phyloP scores from a whole-genome alignment of 768 basidiomycete species.

The Hygrocybe coccinea region DNA sequence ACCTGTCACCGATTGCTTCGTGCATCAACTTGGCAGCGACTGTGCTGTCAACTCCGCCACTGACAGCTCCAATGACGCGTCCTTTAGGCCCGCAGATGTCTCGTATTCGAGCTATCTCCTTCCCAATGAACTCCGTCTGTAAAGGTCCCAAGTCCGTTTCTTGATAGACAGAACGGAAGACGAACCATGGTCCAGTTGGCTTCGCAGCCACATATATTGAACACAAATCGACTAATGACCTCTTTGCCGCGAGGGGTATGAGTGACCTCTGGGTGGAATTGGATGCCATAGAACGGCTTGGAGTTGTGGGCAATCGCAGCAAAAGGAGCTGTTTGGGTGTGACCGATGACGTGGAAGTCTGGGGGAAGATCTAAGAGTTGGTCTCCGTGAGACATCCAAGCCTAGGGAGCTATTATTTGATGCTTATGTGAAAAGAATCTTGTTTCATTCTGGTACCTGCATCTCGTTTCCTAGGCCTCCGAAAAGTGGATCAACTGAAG shows the following conservation, averaged over 20 bases:
- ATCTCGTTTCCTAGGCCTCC: conserved; percentile 83
- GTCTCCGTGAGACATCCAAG: conserved; percentile 99
- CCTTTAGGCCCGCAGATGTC: conserved; percentile 92
- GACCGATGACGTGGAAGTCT: conserved; percentile 83
- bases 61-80: conserved; percentile 96
- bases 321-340: conserved; percentile 81
- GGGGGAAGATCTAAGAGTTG: conserved; percentile 78
- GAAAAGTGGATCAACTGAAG: conserved; percentile 70
- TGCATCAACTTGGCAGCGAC: conserved; percentile 99
- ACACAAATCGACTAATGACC: conserved; percentile 80
- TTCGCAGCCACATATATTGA: conserved; percentile 77
- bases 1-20: conserved; percentile 97
- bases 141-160: no score
- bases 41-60: conserved; percentile 95
- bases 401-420: conserved; percentile 43
- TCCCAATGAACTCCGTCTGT: conserved; percentile 95
- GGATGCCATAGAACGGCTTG: conserved; percentile 91
- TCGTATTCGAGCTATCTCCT: conserved; percentile 89
- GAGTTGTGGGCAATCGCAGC: conserved; percentile 89
- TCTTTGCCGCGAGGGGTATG: conserved; percentile 88
- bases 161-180: no score
- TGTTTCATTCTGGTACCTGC: conserved; percentile 50
- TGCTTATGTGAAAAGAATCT: not conserved
- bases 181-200: conserved; percentile 90
- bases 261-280: conserved; percentile 98